phyloP scores from a whole-genome alignment of 345 rosid genomes.

The Erodium maritimum region DNA sequence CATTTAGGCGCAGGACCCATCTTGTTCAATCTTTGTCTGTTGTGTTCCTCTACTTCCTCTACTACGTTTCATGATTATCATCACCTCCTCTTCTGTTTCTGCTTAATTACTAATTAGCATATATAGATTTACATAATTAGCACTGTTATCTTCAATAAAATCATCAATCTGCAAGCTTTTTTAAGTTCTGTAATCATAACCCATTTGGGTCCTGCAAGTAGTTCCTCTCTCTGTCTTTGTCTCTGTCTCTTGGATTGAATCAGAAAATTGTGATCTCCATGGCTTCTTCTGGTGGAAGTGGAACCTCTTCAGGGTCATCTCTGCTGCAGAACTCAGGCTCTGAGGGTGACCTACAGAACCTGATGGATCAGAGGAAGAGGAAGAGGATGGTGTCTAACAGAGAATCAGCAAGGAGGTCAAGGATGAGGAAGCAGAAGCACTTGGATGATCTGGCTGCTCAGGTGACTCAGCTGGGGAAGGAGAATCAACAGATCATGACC shows the following conservation, averaged over 20 bases:
- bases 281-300: conserved; percentile 42
- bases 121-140: no score
- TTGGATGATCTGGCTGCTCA: conserved; percentile 63
- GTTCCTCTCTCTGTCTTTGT: no score
- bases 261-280: conserved; percentile 12
- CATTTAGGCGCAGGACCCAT: conserved; percentile 80
- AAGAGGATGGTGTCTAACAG: conserved; percentile 87
- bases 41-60: conserved; percentile 93
- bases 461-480: conserved; percentile 33
- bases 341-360: conserved; percentile 35
- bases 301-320: conserved; percentile 54
- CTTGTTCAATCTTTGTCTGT: conserved; percentile 99
- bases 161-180: no score
- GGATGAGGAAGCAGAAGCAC: conserved; percentile 86
- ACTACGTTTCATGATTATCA: conserved; percentile 61
- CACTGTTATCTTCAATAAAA: background rate
- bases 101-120: no score
- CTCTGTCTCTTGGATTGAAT: no score
- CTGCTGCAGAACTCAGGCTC: conserved; percentile 44
- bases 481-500: conserved; percentile 46
- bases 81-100: no score
- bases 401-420: conserved; percentile 87
- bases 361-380: conserved; percentile 74
- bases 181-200: background rate
- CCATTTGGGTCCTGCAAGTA: background rate